Evolutionary conservation across 345 rosid genomes (phyloP).

Genomic region (Salix brachista): DNA sequence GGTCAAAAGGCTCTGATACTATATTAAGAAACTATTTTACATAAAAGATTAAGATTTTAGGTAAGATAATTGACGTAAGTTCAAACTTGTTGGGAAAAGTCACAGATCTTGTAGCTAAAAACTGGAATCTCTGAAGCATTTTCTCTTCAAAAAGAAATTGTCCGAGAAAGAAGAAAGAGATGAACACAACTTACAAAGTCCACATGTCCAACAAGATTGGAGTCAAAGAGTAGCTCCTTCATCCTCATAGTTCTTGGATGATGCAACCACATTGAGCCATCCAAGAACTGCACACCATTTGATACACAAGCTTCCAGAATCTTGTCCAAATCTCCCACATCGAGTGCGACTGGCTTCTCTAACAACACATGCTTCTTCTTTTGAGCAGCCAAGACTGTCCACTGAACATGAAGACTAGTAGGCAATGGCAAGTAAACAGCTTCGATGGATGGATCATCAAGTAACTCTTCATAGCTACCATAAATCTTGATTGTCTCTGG

Average conservation of each 20-base stretch:
- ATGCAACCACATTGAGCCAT: constrained; percentile 71
- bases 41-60: no score
- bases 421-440: constrained; percentile 65
- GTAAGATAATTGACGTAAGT: no score
- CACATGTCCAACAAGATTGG: constrained; percentile 40
- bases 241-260: constrained; percentile 59
- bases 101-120: no score
- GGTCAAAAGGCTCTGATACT: no score
- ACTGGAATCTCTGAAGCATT: no score
- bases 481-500: constrained; percentile 34
- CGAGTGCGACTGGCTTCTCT: constrained; percentile 62
- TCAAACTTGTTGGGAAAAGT: no score
- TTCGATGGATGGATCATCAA: constrained; percentile 51
- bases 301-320: constrained; percentile 56
- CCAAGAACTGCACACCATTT: constrained; percentile 75
- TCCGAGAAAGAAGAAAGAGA: neutral
- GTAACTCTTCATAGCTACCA: constrained; percentile 53
- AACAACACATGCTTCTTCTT: constrained; percentile 57
- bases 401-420: constrained; percentile 41
- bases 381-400: constrained; percentile 56
- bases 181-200: constrained; percentile 14
- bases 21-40: no score
- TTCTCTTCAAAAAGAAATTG: no score
- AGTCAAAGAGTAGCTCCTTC: constrained; percentile 43
- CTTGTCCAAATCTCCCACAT: constrained; percentile 49